Evolutionary conservation across 768 basidiomycete species (phyloP).

Genomic region (Mycena galopus): DNA sequence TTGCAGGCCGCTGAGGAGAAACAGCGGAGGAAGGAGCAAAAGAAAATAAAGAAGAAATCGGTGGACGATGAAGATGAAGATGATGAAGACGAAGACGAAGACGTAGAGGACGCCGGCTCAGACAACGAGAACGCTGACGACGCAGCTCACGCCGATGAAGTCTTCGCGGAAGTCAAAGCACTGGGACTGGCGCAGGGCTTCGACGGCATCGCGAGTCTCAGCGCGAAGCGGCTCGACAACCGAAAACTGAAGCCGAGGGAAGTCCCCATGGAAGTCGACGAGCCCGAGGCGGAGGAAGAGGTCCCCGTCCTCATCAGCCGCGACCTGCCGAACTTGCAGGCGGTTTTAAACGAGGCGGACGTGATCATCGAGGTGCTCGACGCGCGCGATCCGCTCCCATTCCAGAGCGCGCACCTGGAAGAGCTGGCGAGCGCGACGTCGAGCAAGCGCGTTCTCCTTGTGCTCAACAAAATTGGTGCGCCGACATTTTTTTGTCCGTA

Average conservation of each 20-base stretch:
- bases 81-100: conserved; percentile 41
- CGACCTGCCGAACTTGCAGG: conserved; percentile 69
- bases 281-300: conserved; percentile 63
- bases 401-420: conserved; percentile 76
- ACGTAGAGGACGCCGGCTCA: conserved; percentile 44
- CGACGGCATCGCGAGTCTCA: conserved; percentile 61
- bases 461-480: conserved; percentile 91
- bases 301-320: conserved; percentile 74
- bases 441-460: conserved; percentile 68
- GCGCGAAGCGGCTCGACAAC: conserved; percentile 54
- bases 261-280: conserved; percentile 43
- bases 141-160: conserved; percentile 42
- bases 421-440: conserved; percentile 55
- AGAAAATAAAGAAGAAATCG: conserved; percentile 53
- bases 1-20: conserved; percentile 83
- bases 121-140: conserved; percentile 40
- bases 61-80: conserved; percentile 39
- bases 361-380: conserved; percentile 87
- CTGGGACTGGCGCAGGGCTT: conserved; percentile 63
- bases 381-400: conserved; percentile 83
- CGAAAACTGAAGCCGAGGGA: conserved; percentile 51
- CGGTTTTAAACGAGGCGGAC: conserved; percentile 83
- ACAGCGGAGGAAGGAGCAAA: conserved; percentile 73
- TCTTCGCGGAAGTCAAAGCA: conserved; percentile 42
- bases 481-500: conserved; percentile 30